These are phyloP conservation scores for Chlamydomonas incerta DNA, from an alignment of 139 green algal species.

Conservation along the genomic window DNA sequence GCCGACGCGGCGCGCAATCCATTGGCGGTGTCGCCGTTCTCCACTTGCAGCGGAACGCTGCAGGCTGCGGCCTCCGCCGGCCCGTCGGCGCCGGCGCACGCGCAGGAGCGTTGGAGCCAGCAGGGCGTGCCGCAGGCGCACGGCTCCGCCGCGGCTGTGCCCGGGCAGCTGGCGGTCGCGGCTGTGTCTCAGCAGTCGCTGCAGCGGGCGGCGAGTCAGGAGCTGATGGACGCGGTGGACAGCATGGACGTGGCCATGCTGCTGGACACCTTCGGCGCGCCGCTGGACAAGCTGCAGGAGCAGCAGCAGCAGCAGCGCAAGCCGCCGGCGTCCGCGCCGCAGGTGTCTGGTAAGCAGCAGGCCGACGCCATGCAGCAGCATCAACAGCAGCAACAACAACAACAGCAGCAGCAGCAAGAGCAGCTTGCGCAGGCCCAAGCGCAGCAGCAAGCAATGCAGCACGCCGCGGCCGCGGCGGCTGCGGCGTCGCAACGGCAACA, in stretches of 20 bases:
- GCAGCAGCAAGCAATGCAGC: not conserved
- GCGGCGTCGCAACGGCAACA: too few relatives aligned
- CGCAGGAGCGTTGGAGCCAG: not conserved
- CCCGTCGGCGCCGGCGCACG: not conserved
- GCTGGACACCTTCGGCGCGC: conserved; percentile 25
- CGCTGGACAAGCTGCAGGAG: conserved; percentile 26
- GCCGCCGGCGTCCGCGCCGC: too few relatives aligned
- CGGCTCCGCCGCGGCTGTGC: not conserved
- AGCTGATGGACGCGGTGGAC: conserved; percentile 35
- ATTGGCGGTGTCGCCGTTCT: conserved; percentile 8
- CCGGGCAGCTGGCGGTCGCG: not conserved
- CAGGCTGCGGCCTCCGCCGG: not conserved
- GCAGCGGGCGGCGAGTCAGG: conserved; percentile 18
- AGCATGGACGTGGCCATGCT: conserved; percentile 44
- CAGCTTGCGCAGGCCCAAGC: not conserved
- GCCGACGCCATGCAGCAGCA: not conserved
- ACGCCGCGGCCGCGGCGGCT: not conserved
- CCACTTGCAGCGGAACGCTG: conserved; percentile 1
- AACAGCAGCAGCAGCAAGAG: conserved; percentile 17
- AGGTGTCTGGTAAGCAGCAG: not conserved
- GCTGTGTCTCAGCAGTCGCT: conserved; percentile 20
- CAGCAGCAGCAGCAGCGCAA: not conserved
- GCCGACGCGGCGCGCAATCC: not conserved
- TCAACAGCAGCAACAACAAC: not conserved
- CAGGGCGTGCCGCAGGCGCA: not conserved